Evolutionary conservation across 108 stramenopile genomes (phyloP).

Genomic region (Skeletonema costatum): DNA sequence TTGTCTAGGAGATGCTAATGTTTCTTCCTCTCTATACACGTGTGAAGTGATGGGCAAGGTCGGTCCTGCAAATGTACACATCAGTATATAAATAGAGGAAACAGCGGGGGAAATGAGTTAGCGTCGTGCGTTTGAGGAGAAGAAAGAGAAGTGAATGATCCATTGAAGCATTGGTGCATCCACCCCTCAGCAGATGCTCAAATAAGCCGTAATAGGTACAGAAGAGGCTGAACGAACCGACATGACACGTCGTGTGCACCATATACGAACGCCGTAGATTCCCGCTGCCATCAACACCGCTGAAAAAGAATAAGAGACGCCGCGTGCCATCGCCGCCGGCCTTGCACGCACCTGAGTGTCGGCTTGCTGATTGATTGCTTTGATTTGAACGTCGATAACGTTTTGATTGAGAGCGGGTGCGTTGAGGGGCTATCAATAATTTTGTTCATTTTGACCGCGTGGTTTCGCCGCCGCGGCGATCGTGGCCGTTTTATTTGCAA

Average conservation of each 20-base stretch:
- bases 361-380: background rate
- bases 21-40: background rate
- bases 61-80: no score
- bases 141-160: background rate
- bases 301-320: background rate
- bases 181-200: no score
- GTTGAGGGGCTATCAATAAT: background rate
- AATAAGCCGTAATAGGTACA: no score
- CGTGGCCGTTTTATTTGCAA: no score
- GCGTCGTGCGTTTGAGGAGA: background rate
- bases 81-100: no score
- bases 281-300: background rate
- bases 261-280: background rate
- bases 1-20: background rate
- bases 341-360: background rate
- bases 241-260: background rate
- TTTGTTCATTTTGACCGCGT: background rate
- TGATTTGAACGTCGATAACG: background rate
- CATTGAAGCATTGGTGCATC: background rate
- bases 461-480: background rate
- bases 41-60: background rate
- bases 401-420: background rate
- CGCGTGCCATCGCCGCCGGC: background rate
- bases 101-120: no score
- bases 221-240: background rate